Conservation (phyloP, 2,329 filamentous ascomycete genomes). For the Botrytis aclada region DNA sequence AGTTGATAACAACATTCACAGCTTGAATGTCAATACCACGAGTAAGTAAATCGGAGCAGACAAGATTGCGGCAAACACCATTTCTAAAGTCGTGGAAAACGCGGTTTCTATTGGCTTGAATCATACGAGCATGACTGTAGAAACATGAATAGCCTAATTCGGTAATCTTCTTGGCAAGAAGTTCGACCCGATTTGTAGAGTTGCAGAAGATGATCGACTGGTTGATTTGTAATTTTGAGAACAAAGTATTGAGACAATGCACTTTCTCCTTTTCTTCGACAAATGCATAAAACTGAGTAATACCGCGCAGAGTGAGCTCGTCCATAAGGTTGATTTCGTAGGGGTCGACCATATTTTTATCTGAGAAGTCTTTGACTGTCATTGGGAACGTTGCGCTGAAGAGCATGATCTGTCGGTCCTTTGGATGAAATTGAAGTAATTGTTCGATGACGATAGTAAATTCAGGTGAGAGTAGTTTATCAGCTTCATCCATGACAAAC, state of each 20-base stretch:
- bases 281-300: constrained; percentile 98
- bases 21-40: constrained; percentile 99
- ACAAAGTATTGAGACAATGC: constrained; percentile 96
- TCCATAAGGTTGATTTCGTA: constrained; percentile 99
- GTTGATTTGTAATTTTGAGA: constrained; percentile 98
- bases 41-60: constrained; percentile 95
- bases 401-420: constrained; percentile 97
- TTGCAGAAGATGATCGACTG: constrained; percentile 99
- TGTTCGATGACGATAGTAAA: constrained; percentile 98
- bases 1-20: constrained; percentile 99
- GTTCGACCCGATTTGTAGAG: constrained; percentile 95
- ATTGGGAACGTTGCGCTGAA: constrained; percentile 98
- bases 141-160: constrained; percentile 99
- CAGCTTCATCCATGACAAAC: constrained; percentile 99
- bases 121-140: constrained; percentile 98
- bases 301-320: constrained; percentile 93
- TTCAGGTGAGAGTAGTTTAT: constrained; percentile 94
- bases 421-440: constrained; percentile 89
- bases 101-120: constrained; percentile 92
- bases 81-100: constrained; percentile 99
- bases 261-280: constrained; percentile 99
- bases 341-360: constrained; percentile 94
- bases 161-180: constrained; percentile 98
- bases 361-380: constrained; percentile 95
- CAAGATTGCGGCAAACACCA: constrained; percentile 94